These are phyloP conservation scores for Zopfochytrium polystomum DNA, from an alignment of 371 early-diverging fungal genomes.

Conservation along the genomic window DNA sequence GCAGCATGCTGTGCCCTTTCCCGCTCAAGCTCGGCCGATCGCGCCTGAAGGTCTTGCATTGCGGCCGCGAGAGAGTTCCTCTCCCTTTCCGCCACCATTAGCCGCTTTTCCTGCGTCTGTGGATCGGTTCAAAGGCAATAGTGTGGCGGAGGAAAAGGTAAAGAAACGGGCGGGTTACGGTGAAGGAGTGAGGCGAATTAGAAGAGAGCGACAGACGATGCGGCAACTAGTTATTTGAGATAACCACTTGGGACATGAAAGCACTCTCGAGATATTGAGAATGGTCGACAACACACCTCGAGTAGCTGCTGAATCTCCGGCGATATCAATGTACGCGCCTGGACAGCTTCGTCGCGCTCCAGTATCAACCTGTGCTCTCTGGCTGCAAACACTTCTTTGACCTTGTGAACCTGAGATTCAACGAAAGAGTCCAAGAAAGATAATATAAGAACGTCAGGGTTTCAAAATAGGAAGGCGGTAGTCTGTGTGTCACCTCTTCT, in stretches of 20 bases:
- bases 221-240: too few species aligned
- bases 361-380: constrained; percentile 39
- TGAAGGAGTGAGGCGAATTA: neutral
- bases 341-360: constrained; percentile 26
- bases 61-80: constrained; percentile 33
- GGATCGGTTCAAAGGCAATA: too few species aligned
- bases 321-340: constrained; percentile 16
- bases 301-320: constrained; percentile 22
- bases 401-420: too few species aligned
- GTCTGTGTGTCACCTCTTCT: constrained; percentile 44
- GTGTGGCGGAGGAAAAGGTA: neutral
- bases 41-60: constrained; percentile 22
- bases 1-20: constrained; percentile 11
- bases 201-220: neutral
- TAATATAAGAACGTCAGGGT: too few species aligned
- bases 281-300: constrained; percentile 31
- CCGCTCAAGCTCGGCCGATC: constrained; percentile 5
- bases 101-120: constrained; percentile 19
- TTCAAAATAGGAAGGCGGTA: too few species aligned
- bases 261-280: too few species aligned
- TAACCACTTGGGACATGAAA: too few species aligned
- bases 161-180: neutral
- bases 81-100: constrained; percentile 36
- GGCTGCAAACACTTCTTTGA: constrained; percentile 30
- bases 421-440: too few species aligned